Evolutionary conservation across 2,329 filamentous ascomycete species (phyloP), one percentile per base, ranked within the genome.

Genomic region (Calonectria leucothoes): DNA sequence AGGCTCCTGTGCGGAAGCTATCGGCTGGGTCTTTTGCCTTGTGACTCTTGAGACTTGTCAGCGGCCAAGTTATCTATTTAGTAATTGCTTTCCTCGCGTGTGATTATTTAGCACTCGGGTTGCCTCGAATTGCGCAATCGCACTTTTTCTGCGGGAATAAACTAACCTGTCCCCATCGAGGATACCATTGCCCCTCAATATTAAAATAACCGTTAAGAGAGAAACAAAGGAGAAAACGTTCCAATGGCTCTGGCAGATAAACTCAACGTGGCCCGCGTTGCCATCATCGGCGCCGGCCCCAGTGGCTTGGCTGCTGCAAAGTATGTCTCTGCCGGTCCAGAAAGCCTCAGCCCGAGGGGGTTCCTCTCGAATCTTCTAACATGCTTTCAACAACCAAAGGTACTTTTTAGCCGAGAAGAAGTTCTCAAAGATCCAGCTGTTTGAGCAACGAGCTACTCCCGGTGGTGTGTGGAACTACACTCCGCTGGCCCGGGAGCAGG

Each of bases 391-490:
- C 20, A 12, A 8, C 11, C 35, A 8, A 57, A 95, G 94, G 88
- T 94, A 93, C 79, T 85, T 95, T 1, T 82, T 91, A 1, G 93
- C 93, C 0, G 93, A 90, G 89, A 79, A 87, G 33, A 82, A 76
- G 82, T 95, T 95, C 78, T 86, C 90, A 12, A 88, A 87, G 23
- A 91, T 96, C 48, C 88, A 90, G 25, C 82, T 95, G 14, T 94
- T 93, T 77, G 94, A 96, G 81, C 93, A 95, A 82, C 89, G 93
- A 61, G 85, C 87, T 48, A 87, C 86, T 10, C 86, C 90, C 2
- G 94, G 94, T 20, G 94, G 94, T 0, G 88, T 94, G 6, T 96
- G 94, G 94, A 94, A 94, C 75, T 92, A 94, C 78, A 90, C 88
- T 39, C 69, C 80, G 1, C 45, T 76, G 4, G 76, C 71, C 35